Evolutionary conservation across 2,329 filamentous ascomycete species (phyloP).

Genomic region (Cytospora leucostoma): DNA sequence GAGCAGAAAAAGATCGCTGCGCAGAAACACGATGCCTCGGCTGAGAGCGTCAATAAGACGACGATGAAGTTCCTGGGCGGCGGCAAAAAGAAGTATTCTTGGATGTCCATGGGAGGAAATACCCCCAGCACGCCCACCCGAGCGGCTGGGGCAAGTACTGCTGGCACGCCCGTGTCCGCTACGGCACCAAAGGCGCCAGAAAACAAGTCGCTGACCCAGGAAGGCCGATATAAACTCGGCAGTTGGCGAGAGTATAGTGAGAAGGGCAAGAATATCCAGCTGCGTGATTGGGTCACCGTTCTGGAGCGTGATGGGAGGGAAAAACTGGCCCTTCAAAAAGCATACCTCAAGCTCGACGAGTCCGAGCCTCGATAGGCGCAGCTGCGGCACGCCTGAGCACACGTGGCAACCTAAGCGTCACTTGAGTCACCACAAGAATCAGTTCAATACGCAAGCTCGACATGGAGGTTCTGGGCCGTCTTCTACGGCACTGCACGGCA

Average conservation of each 20-base stretch:
- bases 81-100: conserved; percentile 68
- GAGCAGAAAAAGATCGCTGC: conserved; percentile 76
- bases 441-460: background rate
- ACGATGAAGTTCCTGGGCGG: conserved; percentile 66
- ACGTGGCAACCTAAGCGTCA: background rate
- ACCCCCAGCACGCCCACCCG: conserved; percentile 41
- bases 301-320: conserved; percentile 78
- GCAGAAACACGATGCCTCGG: conserved; percentile 75
- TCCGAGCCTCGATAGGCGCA: conserved; percentile 45
- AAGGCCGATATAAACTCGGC: conserved; percentile 67
- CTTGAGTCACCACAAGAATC: too few relatives aligned
- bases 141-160: conserved; percentile 33
- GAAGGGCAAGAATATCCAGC: conserved; percentile 76
- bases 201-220: conserved; percentile 52
- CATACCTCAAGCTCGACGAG: conserved; percentile 55
- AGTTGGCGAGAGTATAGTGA: conserved; percentile 76
- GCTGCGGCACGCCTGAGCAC: background rate
- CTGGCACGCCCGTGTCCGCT: conserved; percentile 15
- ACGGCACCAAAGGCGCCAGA: conserved; percentile 34
- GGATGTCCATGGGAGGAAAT: conserved; percentile 68
- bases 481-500: background rate
- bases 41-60: conserved; percentile 81
- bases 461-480: background rate
- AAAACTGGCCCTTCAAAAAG: conserved; percentile 60
- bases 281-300: conserved; percentile 78